Conservation (phyloP, 495 filamentous ascomycete genomes). For the Aspergillus conjunctus region DNA sequence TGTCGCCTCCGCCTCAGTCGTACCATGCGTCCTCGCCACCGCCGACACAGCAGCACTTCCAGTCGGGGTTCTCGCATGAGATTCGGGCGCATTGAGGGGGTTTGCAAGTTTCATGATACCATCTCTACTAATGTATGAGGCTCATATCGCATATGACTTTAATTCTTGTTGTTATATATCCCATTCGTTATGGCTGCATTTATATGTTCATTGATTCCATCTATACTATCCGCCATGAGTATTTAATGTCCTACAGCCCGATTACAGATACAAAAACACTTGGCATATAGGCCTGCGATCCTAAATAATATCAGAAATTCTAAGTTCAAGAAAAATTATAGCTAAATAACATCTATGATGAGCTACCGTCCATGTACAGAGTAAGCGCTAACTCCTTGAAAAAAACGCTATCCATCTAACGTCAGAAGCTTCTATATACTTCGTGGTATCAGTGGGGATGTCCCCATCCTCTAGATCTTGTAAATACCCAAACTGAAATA, state of each 20-base stretch:
- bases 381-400: neutral
- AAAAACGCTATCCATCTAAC: neutral
- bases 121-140: neutral
- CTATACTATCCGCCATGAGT: no score
- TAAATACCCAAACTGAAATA: neutral
- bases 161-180: neutral
- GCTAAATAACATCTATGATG: neutral
- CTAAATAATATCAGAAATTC: neutral
- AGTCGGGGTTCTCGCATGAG: neutral
- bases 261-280: no score
- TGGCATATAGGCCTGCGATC: neutral
- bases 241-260: no score
- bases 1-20: neutral
- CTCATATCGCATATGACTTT: neutral
- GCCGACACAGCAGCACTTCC: neutral
- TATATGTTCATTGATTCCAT: no score
- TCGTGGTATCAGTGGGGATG: neutral
- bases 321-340: neutral
- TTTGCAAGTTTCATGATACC: neutral
- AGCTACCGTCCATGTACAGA: neutral
- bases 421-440: neutral
- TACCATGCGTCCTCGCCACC: neutral
- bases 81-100: neutral
- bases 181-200: no score
- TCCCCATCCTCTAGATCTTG: neutral